These are phyloP conservation scores for Podosphaera xanthii DNA, from an alignment of 2,329 filamentous ascomycete species.

Conservation along the genomic window DNA sequence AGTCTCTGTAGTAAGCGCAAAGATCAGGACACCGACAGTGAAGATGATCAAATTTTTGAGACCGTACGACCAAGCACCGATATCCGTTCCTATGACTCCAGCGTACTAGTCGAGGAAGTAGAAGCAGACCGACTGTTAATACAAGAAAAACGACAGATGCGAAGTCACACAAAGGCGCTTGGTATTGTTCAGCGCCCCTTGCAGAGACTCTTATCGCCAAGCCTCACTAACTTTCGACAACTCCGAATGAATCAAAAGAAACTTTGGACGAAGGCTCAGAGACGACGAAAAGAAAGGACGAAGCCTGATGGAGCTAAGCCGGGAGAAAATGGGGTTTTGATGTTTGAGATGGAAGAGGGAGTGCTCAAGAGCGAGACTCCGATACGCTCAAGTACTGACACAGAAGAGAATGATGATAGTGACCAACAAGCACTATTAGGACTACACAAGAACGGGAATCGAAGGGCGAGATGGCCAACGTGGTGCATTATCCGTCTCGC, in stretches of 20 bases:
- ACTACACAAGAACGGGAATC: constrained; percentile 23
- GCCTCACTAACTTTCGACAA: constrained; percentile 12
- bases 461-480: constrained; percentile 29
- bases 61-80: constrained; percentile 46
- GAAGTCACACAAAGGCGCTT: constrained; percentile 15
- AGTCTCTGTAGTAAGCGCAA: constrained; percentile 24
- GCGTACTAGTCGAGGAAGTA: constrained; percentile 55
- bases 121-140: constrained; percentile 39
- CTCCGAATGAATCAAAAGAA: neutral
- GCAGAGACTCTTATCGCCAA: constrained; percentile 18
- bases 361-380: constrained; percentile 42
- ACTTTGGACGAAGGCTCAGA: constrained; percentile 19
- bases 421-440: constrained; percentile 27
- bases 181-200: constrained; percentile 17
- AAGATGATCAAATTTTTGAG: constrained; percentile 46
- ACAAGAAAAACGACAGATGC: constrained; percentile 24
- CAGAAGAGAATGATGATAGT: constrained; percentile 34
- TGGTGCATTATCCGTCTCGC: constrained; percentile 30
- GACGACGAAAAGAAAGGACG: constrained; percentile 26
- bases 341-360: constrained; percentile 83
- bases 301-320: constrained; percentile 29
- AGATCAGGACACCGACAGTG: constrained; percentile 55
- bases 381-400: constrained; percentile 37
- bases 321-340: constrained; percentile 50
- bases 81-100: constrained; percentile 43